A percentile compares a stretch with the other conserved stretches of the same genome.
Evolutionary conservation across 257 asterid species (phyloP).

Genomic region (Ilex asprella): DNA sequence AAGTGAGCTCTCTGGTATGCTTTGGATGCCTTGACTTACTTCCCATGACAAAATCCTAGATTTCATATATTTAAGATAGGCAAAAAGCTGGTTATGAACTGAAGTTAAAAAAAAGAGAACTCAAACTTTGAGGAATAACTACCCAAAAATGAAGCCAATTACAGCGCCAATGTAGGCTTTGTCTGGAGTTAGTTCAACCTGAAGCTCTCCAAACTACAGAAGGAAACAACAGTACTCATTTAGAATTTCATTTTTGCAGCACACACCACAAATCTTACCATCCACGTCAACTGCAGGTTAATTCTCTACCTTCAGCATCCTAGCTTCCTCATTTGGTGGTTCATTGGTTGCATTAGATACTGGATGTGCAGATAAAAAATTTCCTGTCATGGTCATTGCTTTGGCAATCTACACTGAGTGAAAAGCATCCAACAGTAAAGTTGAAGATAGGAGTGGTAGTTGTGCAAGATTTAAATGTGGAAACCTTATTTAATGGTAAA

Average conservation of each 20-base stretch:
- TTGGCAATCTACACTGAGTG: slow-evolving; percentile 78
- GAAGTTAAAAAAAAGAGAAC: neutral
- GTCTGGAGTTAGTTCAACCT: slow-evolving; percentile 68
- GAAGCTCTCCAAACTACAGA: slow-evolving; percentile 87
- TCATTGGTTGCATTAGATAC: slow-evolving; percentile 31
- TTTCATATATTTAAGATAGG: slow-evolving; percentile 10
- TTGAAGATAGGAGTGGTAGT: slow-evolving; percentile 8
- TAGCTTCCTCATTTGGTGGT: slow-evolving; percentile 53
- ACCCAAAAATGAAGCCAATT: slow-evolving; percentile 66
- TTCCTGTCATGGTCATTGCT: slow-evolving; percentile 71
- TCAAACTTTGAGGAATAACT: slow-evolving; percentile 7
- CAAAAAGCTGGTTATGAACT: neutral
- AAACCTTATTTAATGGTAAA: too few relatives aligned
- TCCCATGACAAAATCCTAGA: slow-evolving; percentile 72
- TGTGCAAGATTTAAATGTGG: too few relatives aligned
- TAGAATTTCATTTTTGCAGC: neutral
- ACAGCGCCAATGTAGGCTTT: slow-evolving; percentile 78
- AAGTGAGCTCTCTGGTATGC: slow-evolving; percentile 69
- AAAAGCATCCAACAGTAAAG: slow-evolving; percentile 25
- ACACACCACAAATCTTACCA: slow-evolving; percentile 1
- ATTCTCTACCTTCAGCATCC: slow-evolving; percentile 55
- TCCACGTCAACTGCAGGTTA: slow-evolving; percentile 2
- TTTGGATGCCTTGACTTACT: slow-evolving; percentile 68
- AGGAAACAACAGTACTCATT: slow-evolving; percentile 6
- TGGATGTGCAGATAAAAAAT: slow-evolving; percentile 47